phyloP scores from a whole-genome alignment of 805 yeast species.

The Ogataea degrootiae region DNA sequence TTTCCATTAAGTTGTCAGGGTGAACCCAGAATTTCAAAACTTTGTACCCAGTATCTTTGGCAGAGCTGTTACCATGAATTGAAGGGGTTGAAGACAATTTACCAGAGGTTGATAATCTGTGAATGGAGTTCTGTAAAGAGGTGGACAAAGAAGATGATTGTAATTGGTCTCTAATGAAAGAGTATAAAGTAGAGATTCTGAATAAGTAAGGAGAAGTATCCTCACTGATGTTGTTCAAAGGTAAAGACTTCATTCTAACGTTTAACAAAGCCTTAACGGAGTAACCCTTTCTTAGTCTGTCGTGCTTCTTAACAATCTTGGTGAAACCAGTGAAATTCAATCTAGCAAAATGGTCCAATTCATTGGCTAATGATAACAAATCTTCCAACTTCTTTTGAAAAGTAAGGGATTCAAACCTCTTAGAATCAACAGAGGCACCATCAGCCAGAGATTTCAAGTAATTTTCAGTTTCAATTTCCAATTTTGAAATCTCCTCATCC shows the following conservation, averaged over 20 bases:
- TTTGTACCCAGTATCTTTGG: conserved; percentile 34
- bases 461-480: conserved; percentile 56
- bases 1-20: conserved; percentile 96
- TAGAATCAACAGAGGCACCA: conserved; percentile 21
- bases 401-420: conserved; percentile 48
- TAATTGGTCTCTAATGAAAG: conserved; percentile 72
- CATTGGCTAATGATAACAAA: conserved; percentile 68
- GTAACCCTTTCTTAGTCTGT: conserved; percentile 79
- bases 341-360: conserved; percentile 84
- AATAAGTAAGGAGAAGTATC: conserved; percentile 89
- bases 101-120: conserved; percentile 40
- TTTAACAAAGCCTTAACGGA: conserved; percentile 88
- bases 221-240: conserved; percentile 76
- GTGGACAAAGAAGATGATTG: conserved; percentile 31
- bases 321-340: conserved; percentile 91
- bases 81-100: conserved; percentile 31
- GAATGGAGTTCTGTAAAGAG: conserved; percentile 41
- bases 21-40: conserved; percentile 94
- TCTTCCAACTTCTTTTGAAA: conserved; percentile 73
- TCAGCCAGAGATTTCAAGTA: conserved; percentile 23
- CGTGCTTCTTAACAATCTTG: conserved; percentile 94
- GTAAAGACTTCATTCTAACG: conserved; percentile 80
- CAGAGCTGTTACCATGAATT: conserved; percentile 15
- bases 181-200: conserved; percentile 76
- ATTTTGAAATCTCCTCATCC: conserved; percentile 53